Percentiles rank a stretch among this genome's conserved stretches.
phyloP scores from a whole-genome alignment of 352 stramenopile species.

The Globisporangium acanthophoron region DNA sequence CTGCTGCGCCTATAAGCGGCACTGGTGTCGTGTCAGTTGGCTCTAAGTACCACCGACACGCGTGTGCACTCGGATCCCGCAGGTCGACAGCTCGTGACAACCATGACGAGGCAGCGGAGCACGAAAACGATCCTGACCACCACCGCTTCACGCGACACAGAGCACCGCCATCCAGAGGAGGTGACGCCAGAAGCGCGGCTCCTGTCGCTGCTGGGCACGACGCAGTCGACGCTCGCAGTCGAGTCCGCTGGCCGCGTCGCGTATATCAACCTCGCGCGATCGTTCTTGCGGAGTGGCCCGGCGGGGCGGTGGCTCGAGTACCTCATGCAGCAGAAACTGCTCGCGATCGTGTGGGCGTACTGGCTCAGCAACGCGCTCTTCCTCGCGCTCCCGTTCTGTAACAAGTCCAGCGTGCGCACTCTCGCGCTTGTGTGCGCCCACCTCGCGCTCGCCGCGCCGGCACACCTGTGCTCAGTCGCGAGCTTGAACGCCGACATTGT shows the following conservation, averaged over 20 bases:
- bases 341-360: conserved; percentile 3
- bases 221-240: conserved; percentile 7
- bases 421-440: background rate
- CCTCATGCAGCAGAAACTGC: background rate
- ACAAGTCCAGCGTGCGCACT: background rate
- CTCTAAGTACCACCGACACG: too few relatives aligned
- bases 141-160: background rate
- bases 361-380: conserved; percentile 11
- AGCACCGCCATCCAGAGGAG: background rate
- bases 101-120: background rate
- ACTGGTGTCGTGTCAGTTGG: too few relatives aligned
- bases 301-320: conserved; percentile 3
- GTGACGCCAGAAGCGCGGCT: conserved; percentile 2
- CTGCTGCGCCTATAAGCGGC: too few relatives aligned
- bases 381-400: conserved; percentile 12
- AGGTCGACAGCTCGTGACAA: background rate
- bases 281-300: conserved; percentile 1
- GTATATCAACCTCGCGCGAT: conserved; percentile 6
- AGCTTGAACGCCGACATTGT: conserved; percentile 19
- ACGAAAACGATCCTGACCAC: background rate
- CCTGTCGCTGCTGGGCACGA: conserved; percentile 7
- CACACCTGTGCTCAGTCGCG: conserved; percentile 10
- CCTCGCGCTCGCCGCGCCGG: conserved; percentile 13
- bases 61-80: too few relatives aligned
- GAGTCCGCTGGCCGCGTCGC: conserved; percentile 1